A percentile compares a stretch with the other conserved stretches of the same genome.
These are phyloP conservation scores for Umbilicaria muhlenbergii DNA, from an alignment of 495 filamentous ascomycete genomes.

Conservation along the genomic window DNA sequence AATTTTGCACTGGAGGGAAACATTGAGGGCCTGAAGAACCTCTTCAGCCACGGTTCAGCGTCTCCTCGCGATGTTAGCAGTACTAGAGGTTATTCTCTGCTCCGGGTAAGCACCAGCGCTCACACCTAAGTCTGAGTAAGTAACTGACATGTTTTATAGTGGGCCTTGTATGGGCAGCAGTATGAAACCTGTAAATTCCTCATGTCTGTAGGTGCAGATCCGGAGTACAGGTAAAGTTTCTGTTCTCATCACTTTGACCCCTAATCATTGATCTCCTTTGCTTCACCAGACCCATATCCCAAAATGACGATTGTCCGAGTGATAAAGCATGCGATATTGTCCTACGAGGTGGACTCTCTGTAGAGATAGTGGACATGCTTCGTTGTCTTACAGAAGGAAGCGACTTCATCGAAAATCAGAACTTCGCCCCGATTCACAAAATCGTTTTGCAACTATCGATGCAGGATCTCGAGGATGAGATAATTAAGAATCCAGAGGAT, in stretches of 20 bases:
- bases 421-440: conserved; percentile 16
- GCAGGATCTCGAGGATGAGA: conserved; percentile 11
- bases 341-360: conserved; percentile 2
- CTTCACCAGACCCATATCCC: conserved; percentile 6
- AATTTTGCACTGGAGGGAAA: conserved; percentile 7
- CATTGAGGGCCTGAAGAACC: conserved; percentile 3
- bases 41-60: conserved; percentile 3
- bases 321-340: conserved; percentile 14
- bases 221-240: conserved; percentile 12
- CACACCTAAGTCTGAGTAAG: neutral
- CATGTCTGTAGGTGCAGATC: conserved; percentile 15
- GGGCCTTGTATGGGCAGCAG: conserved; percentile 19
- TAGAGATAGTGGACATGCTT: conserved; percentile 6
- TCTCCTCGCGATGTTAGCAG: conserved; percentile 8
- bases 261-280: neutral
- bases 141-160: neutral
- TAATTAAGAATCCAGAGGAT: conserved; percentile 11
- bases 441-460: conserved; percentile 18
- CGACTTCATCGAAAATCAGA: conserved; percentile 18
- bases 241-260: neutral
- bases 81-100: conserved; percentile 5
- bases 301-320: conserved; percentile 13
- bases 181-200: conserved; percentile 16
- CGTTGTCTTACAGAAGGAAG: conserved; percentile 7
- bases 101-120: conserved; percentile 3